Evolutionary conservation across 225 moss, liverwort and hornwort genomes (phyloP).

Genomic region (Bryum argenteum): DNA sequence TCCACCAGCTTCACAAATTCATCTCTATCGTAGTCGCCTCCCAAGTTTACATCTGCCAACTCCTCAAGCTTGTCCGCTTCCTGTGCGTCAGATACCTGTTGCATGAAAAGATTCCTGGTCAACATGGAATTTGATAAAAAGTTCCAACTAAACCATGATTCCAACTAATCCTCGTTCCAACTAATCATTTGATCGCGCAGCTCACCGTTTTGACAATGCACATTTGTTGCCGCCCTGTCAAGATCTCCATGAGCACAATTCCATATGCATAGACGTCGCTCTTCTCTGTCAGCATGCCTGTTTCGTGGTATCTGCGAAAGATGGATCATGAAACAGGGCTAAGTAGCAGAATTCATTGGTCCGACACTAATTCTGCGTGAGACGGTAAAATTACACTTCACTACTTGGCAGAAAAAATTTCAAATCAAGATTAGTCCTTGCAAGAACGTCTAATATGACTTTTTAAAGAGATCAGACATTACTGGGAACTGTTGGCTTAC

Average conservation of each 20-base stretch:
- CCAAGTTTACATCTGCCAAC: slow-evolving; percentile 36
- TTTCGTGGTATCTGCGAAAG: slow-evolving; percentile 53
- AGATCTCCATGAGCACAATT: slow-evolving; percentile 63
- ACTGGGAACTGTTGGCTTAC: slow-evolving; percentile 22
- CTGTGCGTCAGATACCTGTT: slow-evolving; percentile 40
- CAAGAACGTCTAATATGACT: neutral
- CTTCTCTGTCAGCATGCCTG: slow-evolving; percentile 60
- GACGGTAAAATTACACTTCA: neutral
- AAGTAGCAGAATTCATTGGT: neutral
- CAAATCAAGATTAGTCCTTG: neutral
- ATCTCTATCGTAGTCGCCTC: slow-evolving; percentile 23
- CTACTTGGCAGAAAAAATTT: neutral
- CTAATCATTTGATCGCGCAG: neutral
- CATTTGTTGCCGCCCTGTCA: slow-evolving; percentile 48
- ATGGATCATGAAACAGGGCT: slow-evolving; percentile 1
- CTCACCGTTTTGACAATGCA: slow-evolving; percentile 43
- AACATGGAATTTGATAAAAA: neutral
- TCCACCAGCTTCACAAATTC: slow-evolving; percentile 43
- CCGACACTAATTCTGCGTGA: neutral
- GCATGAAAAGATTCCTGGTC: neutral
- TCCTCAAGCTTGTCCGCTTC: slow-evolving; percentile 29
- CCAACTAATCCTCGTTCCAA: neutral
- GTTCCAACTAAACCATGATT: neutral
- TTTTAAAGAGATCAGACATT: neutral
- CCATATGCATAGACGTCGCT: slow-evolving; percentile 74